Evolutionary conservation across 441 rosid genomes (phyloP), one percentile per base, ranked within the genome.

Genomic region (Jatropha multifida): DNA sequence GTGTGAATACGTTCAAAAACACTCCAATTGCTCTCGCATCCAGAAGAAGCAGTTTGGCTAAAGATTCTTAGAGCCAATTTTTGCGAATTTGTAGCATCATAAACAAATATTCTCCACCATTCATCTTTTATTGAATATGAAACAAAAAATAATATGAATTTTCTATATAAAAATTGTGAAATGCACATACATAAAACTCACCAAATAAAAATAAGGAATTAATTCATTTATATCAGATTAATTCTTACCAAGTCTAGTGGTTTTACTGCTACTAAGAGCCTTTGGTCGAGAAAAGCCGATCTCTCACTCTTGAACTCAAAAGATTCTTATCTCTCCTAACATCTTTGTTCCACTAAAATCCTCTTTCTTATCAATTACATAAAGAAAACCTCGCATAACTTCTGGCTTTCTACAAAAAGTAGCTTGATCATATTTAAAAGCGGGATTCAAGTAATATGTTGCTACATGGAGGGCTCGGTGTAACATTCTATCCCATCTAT

Each of bases 1-100:
- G 13, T 62, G 3, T 79, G 49, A 12, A 75, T 71, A 1, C 40
- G 15, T 15, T 65, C 15, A 61, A 76, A 80, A 0, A 68, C 32
- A 32, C 32, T 32, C 32, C 32, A 32, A 32, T 32, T 32, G 32
- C 32, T 1, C 32, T 71, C 59, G 66, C 65, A 73, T 1, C 40
- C 37, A 6, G 42, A 73, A 27, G 73, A 8, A 56, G 20, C 0
- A 1, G 64, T 65, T 59, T 71, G 79, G 8, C 73, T 64, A 23
- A 65, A 63, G 42, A 75, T 1, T 41, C 4, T 23, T 23, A 75
- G 59, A 0, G 51, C 64, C 4, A 71, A 3, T 8, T 70, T 75
- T 48, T 70, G 69, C 3, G 65, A 49, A 26, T 17, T 6, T 44
- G 18, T 40, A 27, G 56, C 42, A 7, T 10, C 14, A 69, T 42